A percentile compares a stretch with the other conserved stretches of the same genome.
Evolutionary conservation across 129 eudicot genomes (phyloP).

Genomic region (carrot (Daucus carota)): DH1_v3.0 NC_030384.2:41899501-41900000

Average conservation of each 20-base stretch:
- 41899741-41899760: not conserved
- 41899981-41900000: not conserved
- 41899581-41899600: not conserved
- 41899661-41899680: not conserved
- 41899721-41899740: not conserved
- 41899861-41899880: not conserved
- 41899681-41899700: not conserved
- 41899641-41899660: not conserved
- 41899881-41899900: conserved; percentile 6
- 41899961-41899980: not conserved
- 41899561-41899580: not conserved
- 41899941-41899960: conserved; percentile 34
- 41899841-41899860: not conserved
- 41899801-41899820: not conserved
- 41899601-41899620: not conserved
- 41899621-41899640: not conserved
- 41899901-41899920: conserved; percentile 86
- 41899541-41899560: not conserved
- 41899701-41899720: not conserved
- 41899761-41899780: not conserved
- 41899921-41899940: conserved; percentile 75
- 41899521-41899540: not conserved
- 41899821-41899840: not conserved
- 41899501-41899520: not conserved
- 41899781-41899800: too few species aligned